Evolutionary conservation across 176 grass and related monocot genomes (phyloP).

Genomic region (Alopecurus myosuroides): DNA sequence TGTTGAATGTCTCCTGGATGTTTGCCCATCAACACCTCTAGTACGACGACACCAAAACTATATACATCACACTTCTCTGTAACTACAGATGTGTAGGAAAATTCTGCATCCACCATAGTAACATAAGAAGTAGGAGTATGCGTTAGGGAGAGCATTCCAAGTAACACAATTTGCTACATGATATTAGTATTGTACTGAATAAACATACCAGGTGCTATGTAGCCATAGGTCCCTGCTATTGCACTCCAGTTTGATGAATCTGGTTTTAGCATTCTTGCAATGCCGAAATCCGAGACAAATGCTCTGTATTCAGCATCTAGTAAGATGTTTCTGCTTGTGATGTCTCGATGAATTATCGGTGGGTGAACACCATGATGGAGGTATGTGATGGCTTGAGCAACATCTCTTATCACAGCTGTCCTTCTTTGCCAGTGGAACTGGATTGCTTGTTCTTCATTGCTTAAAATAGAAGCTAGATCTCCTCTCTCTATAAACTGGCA

Average conservation of each 20-base stretch:
- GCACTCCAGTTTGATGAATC: conserved; percentile 30
- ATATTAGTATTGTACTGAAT: neutral
- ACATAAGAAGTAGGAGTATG: neutral
- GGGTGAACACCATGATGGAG: conserved; percentile 21
- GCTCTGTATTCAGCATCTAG: conserved; percentile 24
- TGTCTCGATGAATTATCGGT: conserved; percentile 20
- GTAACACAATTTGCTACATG: neutral
- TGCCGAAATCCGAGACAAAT: conserved; percentile 27
- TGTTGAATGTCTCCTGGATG: conserved; percentile 2
- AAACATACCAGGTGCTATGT: conserved; percentile 31
- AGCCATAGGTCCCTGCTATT: conserved; percentile 25
- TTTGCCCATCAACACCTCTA: conserved; percentile 13
- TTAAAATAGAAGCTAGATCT: neutral
- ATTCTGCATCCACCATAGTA: neutral
- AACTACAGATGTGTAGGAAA: neutral
- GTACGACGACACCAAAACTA: conserved; percentile 11
- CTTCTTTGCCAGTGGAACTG: conserved; percentile 14
- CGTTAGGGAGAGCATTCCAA: neutral
- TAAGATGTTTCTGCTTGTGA: conserved; percentile 26
- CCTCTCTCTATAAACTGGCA: conserved; percentile 23
- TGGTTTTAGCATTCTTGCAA: conserved; percentile 8
- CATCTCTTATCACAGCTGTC: neutral
- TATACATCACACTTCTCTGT: conserved; percentile 14
- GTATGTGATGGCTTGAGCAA: conserved; percentile 26
- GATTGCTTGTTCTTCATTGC: neutral